Conservation (phyloP, 768 basidiomycete species). For the Leccinum incarnatum region DNA sequence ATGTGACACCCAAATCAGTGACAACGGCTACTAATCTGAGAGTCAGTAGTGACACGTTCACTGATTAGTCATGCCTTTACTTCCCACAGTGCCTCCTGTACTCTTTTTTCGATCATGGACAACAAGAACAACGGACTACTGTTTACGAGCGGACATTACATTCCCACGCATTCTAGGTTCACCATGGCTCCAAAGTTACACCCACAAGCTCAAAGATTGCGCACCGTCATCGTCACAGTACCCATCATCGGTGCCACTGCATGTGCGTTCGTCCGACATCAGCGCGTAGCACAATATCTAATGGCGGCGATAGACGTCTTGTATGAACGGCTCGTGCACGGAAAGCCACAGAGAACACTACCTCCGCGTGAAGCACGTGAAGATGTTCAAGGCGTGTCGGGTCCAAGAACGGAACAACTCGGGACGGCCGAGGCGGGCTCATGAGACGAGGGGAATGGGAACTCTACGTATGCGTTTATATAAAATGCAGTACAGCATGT, state of each 20-base stretch:
- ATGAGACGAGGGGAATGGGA: conserved; percentile 1
- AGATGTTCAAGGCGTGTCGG: conserved; percentile 3
- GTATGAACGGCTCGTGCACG: conserved; percentile 60
- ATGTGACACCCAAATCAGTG: too few relatives aligned
- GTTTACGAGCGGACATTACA: too few relatives aligned
- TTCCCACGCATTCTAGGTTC: conserved; percentile 1
- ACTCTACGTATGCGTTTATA: not conserved
- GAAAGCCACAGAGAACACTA: conserved; percentile 45
- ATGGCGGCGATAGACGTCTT: conserved; percentile 48
- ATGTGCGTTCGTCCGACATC: conserved; percentile 39
- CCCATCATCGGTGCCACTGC: conserved; percentile 66
- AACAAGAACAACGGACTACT: too few relatives aligned
- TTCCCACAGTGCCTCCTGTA: too few relatives aligned
- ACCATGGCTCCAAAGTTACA: conserved; percentile 36
- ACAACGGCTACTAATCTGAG: too few relatives aligned
- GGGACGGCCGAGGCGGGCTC: conserved; percentile 8
- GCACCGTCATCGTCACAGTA: conserved; percentile 57
- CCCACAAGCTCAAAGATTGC: conserved; percentile 44
- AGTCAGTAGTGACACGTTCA: too few relatives aligned
- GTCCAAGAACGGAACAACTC: conserved; percentile 16
- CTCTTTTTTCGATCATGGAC: too few relatives aligned
- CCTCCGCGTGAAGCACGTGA: conserved; percentile 21
- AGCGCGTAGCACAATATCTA: conserved; percentile 3
- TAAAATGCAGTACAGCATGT: conserved; percentile 13
- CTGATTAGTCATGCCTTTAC: too few relatives aligned